Percentiles rank a stretch among this genome's conserved stretches.
Evolutionary conservation across 257 asterid species (phyloP).

Genomic region (Solanum arcanum): DNA sequence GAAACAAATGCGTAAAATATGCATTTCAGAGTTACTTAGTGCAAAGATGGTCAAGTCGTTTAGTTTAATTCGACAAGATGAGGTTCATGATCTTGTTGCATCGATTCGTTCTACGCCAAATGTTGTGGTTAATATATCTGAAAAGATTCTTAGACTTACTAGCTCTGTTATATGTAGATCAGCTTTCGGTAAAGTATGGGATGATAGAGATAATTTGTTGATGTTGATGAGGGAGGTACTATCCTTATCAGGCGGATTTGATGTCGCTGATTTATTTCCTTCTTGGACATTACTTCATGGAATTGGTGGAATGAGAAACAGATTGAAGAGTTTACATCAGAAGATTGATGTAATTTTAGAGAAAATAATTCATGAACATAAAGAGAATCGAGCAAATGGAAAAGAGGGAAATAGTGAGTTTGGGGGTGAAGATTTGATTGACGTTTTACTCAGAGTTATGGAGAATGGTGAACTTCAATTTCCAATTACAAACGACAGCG

Average conservation of each 20-base stretch:
- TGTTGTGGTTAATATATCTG: neutral
- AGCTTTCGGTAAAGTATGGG: neutral
- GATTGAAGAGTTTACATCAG: neutral
- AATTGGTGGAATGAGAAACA: neutral
- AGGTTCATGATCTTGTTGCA: neutral
- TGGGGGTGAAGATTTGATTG: neutral
- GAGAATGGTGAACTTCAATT: neutral
- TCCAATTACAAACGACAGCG: neutral
- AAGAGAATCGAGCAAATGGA: neutral
- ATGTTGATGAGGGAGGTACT: neutral
- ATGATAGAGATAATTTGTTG: neutral
- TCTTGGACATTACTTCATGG: neutral
- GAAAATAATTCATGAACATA: neutral
- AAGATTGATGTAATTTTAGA: neutral
- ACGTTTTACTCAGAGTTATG: neutral
- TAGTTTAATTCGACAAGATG: neutral
- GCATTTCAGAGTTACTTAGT: neutral
- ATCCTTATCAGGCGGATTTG: neutral
- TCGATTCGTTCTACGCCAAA: neutral
- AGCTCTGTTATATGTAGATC: neutral
- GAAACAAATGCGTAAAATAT: conserved; percentile 2
- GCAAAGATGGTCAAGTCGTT: neutral
- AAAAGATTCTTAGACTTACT: neutral
- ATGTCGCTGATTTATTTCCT: neutral
- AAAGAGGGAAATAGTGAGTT: neutral